Base-by-base conservation (phyloP, 352 stramenopile genomes). In the Pythium utonaiense region DNA sequence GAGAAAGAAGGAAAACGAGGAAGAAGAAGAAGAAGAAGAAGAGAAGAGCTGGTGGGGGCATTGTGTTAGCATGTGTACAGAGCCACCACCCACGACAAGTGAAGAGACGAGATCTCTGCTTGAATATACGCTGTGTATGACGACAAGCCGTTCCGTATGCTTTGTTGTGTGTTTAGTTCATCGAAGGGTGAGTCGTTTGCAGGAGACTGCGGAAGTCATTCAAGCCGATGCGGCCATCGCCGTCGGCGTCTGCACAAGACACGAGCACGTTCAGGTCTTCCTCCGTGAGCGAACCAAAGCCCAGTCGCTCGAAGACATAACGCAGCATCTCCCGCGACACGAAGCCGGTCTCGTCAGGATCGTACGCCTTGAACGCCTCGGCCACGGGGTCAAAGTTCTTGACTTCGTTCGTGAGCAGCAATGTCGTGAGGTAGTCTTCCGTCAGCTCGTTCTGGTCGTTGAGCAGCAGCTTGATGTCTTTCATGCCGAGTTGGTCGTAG, bases 341-440 rank as follows among this genome's bases (percentile, higher is more conserved):
- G 64, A 82, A 94, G 17, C 90, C 90, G 21, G 83, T 96, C 53
- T 88, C 84, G 6, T 96, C 80, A 3, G 88, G 88, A 64, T 97
- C 89, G 67, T 95, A 97, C 14, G 80, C 85, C 53, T 91, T 86
- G 70, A 97, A 97, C 6, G 90, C 90, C 53, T 97, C 90, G 24
- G 74, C 80, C 33, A 96, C 78, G 0, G 90, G 88, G 54, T 97
- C 90, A 49, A 96, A 97, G 64, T 96, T 87, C 55, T 87, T 86
- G 31, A 97, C 80, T 61, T 96, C 88, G 56, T 96, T 96, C 6
- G 91, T 77, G 27, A 95, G 60, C 38, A 97, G 67, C 27, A 97
- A 66, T 7, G 88, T 75, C 42, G 77, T 66, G 13, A 97, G 71
- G 28, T 93, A 86, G 27, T 93, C 77, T 53, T 90, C 76, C 0